Percentiles rank a stretch among this genome's conserved stretches.
Conservation (phyloP, 805 yeast species). For the Candida qinlingensis region DNA sequence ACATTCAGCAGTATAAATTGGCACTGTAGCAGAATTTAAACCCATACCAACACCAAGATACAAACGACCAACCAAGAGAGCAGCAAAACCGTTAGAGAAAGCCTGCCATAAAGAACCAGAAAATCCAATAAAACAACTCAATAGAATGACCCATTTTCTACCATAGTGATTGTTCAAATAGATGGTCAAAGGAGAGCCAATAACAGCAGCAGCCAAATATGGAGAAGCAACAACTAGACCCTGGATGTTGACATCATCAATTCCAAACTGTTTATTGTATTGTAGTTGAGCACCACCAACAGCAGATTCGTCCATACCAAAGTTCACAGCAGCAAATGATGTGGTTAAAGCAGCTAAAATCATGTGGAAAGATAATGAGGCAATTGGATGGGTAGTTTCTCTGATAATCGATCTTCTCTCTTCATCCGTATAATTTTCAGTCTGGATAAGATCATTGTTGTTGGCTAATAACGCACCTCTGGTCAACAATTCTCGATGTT, state of each 20-base stretch:
- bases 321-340: slow-evolving; percentile 51
- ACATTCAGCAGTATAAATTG: slow-evolving; percentile 61
- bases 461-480: slow-evolving; percentile 57
- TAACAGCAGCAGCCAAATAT: slow-evolving; percentile 49
- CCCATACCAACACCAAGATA: slow-evolving; percentile 64
- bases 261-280: slow-evolving; percentile 42
- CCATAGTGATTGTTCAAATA: slow-evolving; percentile 47
- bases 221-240: slow-evolving; percentile 66
- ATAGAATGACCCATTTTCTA: slow-evolving; percentile 54
- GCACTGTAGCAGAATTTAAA: slow-evolving; percentile 61
- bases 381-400: slow-evolving; percentile 44
- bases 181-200: slow-evolving; percentile 55
- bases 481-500: slow-evolving; percentile 32
- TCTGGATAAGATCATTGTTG: slow-evolving; percentile 37
- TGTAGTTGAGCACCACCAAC: slow-evolving; percentile 61
- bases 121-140: slow-evolving; percentile 52
- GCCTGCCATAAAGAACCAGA: slow-evolving; percentile 62
- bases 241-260: slow-evolving; percentile 36
- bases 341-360: slow-evolving; percentile 59
- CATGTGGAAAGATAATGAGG: slow-evolving; percentile 43
- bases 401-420: slow-evolving; percentile 32
- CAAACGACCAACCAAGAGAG: slow-evolving; percentile 54
- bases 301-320: slow-evolving; percentile 72
- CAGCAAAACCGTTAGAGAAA: slow-evolving; percentile 54
- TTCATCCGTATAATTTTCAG: slow-evolving; percentile 28